Conservation (phyloP, 108 stramenopile genomes). For the Cyclotella atomus region DNA sequence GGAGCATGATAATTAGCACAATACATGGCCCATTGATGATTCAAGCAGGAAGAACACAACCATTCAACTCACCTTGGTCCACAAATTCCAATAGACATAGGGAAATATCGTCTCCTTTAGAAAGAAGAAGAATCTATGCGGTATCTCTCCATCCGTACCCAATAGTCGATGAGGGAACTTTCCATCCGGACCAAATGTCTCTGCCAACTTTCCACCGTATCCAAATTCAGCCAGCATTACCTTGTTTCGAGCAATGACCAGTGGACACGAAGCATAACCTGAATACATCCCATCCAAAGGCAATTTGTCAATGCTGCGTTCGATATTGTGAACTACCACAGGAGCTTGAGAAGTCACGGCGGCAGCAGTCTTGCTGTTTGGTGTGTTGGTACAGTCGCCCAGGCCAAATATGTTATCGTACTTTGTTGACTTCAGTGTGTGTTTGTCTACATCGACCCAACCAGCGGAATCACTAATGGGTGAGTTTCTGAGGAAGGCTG, state of each 20-base stretch:
- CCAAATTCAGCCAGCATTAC: conserved; percentile 51
- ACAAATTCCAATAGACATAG: conserved; percentile 24
- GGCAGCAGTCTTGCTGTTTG: conserved; percentile 55
- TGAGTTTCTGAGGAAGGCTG: conserved; percentile 18
- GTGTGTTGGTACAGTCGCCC: conserved; percentile 51
- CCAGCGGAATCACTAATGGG: conserved; percentile 35
- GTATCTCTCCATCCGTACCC: conserved; percentile 20
- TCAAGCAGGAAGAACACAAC: neutral
- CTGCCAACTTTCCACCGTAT: conserved; percentile 38
- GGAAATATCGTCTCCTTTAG: conserved; percentile 32
- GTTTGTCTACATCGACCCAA: conserved; percentile 49
- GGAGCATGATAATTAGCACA: neutral
- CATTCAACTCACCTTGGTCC: conserved; percentile 13
- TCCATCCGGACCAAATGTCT: conserved; percentile 39
- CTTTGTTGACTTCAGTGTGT: conserved; percentile 39
- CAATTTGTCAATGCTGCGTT: conserved; percentile 17
- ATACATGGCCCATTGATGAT: too few species aligned
- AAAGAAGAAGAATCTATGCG: conserved; percentile 31
- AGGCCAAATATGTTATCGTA: conserved; percentile 49
- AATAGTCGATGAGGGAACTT: conserved; percentile 20
- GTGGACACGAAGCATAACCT: conserved; percentile 53
- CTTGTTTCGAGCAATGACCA: conserved; percentile 28
- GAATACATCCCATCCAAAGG: conserved; percentile 32
- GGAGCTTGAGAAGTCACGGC: conserved; percentile 46
- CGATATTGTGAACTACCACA: conserved; percentile 49